phyloP scores from a whole-genome alignment of 352 stramenopile genomes.

The Globisporangium parvum region DNA sequence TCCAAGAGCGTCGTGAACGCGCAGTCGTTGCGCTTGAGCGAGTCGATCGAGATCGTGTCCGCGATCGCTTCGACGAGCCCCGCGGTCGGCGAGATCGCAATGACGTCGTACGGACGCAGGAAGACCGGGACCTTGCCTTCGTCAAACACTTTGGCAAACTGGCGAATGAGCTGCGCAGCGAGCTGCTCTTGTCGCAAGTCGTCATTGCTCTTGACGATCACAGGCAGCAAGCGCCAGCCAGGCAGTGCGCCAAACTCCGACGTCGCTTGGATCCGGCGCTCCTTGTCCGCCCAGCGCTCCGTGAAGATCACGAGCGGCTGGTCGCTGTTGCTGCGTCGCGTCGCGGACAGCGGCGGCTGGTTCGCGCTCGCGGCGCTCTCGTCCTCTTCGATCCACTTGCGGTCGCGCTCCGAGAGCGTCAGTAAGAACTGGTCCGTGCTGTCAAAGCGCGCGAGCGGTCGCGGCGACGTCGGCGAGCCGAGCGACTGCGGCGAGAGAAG shows the following conservation, averaged over 20 bases:
- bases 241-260: slow-evolving; percentile 82
- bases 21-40: slow-evolving; percentile 95
- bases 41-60: slow-evolving; percentile 97
- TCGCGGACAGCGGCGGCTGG: slow-evolving; percentile 10
- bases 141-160: slow-evolving; percentile 93
- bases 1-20: slow-evolving; percentile 89
- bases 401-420: slow-evolving; percentile 65
- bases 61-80: slow-evolving; percentile 96
- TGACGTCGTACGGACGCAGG: slow-evolving; percentile 95
- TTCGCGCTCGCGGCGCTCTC: slow-evolving; percentile 26
- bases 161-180: slow-evolving; percentile 94
- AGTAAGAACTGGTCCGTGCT: slow-evolving; percentile 72
- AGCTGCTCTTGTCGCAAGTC: slow-evolving; percentile 97
- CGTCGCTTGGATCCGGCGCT: slow-evolving; percentile 82
- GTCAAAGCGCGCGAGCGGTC: slow-evolving; percentile 54
- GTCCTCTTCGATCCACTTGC: slow-evolving; percentile 51
- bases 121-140: slow-evolving; percentile 93
- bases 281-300: slow-evolving; percentile 94
- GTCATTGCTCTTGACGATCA: slow-evolving; percentile 99
- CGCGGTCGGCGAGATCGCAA: slow-evolving; percentile 90
- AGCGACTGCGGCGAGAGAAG: slow-evolving; percentile 48
- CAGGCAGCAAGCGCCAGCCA: slow-evolving; percentile 88
- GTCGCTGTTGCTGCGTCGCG: slow-evolving; percentile 18
- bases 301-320: slow-evolving; percentile 87
- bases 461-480: slow-evolving; percentile 49